Base-by-base conservation (phyloP, 2,329 filamentous ascomycete species). In the Didymella keratinophila region DNA sequence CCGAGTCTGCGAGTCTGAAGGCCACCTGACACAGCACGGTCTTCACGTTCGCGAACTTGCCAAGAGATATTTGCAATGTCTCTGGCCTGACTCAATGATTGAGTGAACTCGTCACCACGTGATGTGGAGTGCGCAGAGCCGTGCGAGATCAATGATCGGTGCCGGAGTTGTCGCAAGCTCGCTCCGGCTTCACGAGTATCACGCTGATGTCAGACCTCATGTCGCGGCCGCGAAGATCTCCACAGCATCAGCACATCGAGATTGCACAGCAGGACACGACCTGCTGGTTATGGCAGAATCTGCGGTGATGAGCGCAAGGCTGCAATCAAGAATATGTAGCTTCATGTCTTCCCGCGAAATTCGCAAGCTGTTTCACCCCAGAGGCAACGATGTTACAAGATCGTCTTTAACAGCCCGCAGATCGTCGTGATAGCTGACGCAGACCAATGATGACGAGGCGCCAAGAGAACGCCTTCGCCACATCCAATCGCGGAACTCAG, bases 321-420 rank as follows among this genome's bases (percentile, higher is more conserved):
- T 50, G 50, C 37, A 36, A n/a, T 9, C 3, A 43, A 18, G 18
- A 34, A n/a, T 10, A 21, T 21, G 49, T 20, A 52, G 30, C 30
- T 39, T 39, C 36, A 37, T n/a, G 25, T 34, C 44, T 56, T 56
- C 18, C 30, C 39, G 18, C 32, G 23, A 10, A 7, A 43, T 48
- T 55, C 51, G 57, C 57, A 60, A 60, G 47, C 57, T 48, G 47
- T 60, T 44, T 56, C 42, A 60, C 47, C 21, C 12, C 42, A 47
- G 30, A 55, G 52, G 52, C 50, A 60, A 52, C 57, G 47, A 60
- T 60, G 47, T 60, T 60, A 37, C 57, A 60, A 47, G 57, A 56
- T 60, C 57, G 43, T 25, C 57, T 55, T 23, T 48, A 41, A 48
- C 42, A 48, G 21, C 25, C 37, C 39, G 55, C 45, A 47, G 52